phyloP scores from a whole-genome alignment of 495 filamentous ascomycete species.

The Hypoxylon trugodes region DNA sequence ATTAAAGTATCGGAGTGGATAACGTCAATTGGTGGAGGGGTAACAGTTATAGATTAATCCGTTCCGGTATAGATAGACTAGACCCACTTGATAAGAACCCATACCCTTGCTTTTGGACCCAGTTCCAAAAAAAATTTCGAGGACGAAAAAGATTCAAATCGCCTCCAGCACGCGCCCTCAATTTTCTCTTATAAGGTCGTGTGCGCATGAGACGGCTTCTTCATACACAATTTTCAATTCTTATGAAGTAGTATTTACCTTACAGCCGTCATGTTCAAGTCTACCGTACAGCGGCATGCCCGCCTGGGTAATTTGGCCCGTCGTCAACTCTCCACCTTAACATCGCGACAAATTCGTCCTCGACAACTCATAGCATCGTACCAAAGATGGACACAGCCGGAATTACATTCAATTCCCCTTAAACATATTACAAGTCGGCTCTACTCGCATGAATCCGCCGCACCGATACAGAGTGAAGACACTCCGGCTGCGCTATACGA shows the following conservation, averaged over 20 bases:
- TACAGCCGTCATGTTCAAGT: constrained; percentile 36
- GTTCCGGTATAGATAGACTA: too few relatives aligned
- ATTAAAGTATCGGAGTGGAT: too few relatives aligned
- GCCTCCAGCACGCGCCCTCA: constrained; percentile 35
- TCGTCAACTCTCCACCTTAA: constrained; percentile 37
- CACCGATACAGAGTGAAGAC: constrained; percentile 6
- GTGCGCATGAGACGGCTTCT: constrained; percentile 26
- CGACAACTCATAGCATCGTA: constrained; percentile 27
- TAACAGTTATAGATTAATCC: too few relatives aligned
- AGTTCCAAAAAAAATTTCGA: constrained; percentile 29
- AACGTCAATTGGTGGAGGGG: too few relatives aligned
- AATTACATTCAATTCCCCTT: constrained; percentile 15
- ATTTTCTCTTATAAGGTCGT: constrained; percentile 23
- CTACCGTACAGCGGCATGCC: constrained; percentile 43
- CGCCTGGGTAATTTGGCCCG: constrained; percentile 40
- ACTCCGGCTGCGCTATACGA: constrained; percentile 28
- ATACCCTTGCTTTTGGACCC: background rate
- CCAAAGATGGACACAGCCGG: constrained; percentile 22
- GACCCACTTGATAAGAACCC: background rate
- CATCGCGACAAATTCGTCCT: constrained; percentile 34
- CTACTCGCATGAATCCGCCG: constrained; percentile 51
- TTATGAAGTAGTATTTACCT: constrained; percentile 7
- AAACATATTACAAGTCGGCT: constrained; percentile 39
- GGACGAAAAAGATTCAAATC: constrained; percentile 34
- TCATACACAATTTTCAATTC: constrained; percentile 15